Conservation (phyloP, 192 early-diverging fungal species). For the Spinellus fusiger region DNA sequence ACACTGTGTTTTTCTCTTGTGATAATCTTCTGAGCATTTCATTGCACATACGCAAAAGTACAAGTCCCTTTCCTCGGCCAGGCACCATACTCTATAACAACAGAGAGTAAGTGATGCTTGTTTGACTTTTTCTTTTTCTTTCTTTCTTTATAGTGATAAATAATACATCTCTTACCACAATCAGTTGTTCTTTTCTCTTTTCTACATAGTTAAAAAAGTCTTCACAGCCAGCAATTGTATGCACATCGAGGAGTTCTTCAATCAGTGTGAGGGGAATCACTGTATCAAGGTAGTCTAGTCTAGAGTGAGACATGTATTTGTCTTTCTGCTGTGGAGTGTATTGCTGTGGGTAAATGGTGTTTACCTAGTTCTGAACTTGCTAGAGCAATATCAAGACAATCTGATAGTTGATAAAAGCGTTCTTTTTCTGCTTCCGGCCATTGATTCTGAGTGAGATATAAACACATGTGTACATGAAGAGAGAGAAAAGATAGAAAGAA, state of each 20-base stretch:
- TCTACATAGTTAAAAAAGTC: conserved; percentile 64
- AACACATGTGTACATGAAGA: background rate
- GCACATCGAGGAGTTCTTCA: conserved; percentile 64
- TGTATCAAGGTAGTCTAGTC: conserved; percentile 33
- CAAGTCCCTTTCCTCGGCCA: conserved; percentile 75
- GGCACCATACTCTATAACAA: conserved; percentile 56
- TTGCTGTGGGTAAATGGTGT: background rate
- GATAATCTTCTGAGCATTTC: conserved; percentile 85
- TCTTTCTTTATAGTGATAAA: background rate
- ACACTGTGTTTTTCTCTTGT: conserved; percentile 70
- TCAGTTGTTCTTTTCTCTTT: conserved; percentile 41
- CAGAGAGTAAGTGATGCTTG: background rate
- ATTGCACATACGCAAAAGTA: conserved; percentile 82
- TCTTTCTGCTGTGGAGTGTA: background rate
- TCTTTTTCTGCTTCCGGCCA: background rate
- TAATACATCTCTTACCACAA: conserved; percentile 36
- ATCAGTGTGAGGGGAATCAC: conserved; percentile 49
- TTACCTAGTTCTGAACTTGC: conserved; percentile 11
- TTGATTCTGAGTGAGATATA: background rate
- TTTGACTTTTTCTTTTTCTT: background rate
- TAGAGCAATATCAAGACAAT: conserved; percentile 13
- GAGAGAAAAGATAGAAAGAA: too few species aligned
- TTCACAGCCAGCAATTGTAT: conserved; percentile 51
- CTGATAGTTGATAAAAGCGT: background rate
- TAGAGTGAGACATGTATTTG: background rate